phyloP scores from a whole-genome alignment of 208 protist species.

The Angomonas deanei region DNA sequence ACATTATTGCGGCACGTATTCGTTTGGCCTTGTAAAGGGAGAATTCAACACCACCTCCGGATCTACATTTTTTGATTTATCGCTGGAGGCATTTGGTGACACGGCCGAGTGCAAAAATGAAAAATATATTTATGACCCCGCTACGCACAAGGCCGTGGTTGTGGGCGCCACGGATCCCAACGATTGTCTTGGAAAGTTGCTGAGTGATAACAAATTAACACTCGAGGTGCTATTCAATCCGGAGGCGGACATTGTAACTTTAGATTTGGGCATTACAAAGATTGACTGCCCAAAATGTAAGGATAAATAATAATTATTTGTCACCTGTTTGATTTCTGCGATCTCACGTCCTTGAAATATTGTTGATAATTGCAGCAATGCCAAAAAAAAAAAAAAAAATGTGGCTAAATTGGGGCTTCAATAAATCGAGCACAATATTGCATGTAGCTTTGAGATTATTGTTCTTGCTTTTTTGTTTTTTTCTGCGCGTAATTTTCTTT shows the following conservation, averaged over 20 bases:
- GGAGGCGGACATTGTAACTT: slow-evolving; percentile 25
- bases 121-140: slow-evolving; percentile 52
- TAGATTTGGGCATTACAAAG: slow-evolving; percentile 50
- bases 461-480: slow-evolving; percentile 9
- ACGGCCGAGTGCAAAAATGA: slow-evolving; percentile 47
- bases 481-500: background rate
- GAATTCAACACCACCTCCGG: background rate
- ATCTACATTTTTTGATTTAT: slow-evolving; percentile 1
- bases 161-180: slow-evolving; percentile 32
- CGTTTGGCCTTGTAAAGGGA: slow-evolving; percentile 1
- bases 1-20: background rate
- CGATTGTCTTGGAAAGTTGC: slow-evolving; percentile 58
- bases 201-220: slow-evolving; percentile 31
- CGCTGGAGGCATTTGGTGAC: slow-evolving; percentile 32
- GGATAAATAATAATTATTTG: slow-evolving; percentile 2
- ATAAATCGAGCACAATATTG: background rate
- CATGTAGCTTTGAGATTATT: background rate
- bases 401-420: background rate
- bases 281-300: slow-evolving; percentile 46
- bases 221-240: slow-evolving; percentile 41
- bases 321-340: background rate
- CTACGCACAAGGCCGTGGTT: slow-evolving; percentile 26
- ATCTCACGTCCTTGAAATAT: background rate
- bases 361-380: background rate
- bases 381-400: slow-evolving; percentile 5